Evolutionary conservation across 306 rosid genomes (phyloP).

Genomic region (Trifolium dubium): DNA sequence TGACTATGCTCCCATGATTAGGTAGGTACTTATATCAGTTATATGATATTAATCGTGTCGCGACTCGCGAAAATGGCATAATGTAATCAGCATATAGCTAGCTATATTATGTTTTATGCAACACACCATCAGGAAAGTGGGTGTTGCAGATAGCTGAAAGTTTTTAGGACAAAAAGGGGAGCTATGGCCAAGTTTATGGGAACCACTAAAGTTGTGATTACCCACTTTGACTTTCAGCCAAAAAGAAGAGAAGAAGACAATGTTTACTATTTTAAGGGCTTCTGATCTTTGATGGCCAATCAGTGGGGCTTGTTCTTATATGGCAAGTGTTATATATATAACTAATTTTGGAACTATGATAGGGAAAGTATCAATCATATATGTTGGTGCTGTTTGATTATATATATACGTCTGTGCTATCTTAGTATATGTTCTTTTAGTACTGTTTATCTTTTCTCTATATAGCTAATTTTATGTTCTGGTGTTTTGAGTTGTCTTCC

Average conservation of each 20-base stretch:
- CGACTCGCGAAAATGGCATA: constrained; percentile 42
- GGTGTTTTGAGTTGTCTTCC: constrained; percentile 41
- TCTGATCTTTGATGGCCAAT: constrained; percentile 52
- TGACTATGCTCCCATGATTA: constrained; percentile 54
- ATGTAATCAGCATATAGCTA: constrained; percentile 63
- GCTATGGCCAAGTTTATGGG: constrained; percentile 59
- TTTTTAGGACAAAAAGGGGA: constrained; percentile 46
- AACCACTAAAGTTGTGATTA: constrained; percentile 52
- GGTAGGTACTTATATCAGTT: constrained; percentile 40
- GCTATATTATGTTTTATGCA: constrained; percentile 54
- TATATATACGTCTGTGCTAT: constrained; percentile 54
- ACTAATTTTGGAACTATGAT: constrained; percentile 71
- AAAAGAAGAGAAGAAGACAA: constrained; percentile 55
- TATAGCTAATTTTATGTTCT: constrained; percentile 48
- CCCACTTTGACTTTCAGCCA: constrained; percentile 54
- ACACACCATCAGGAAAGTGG: constrained; percentile 45
- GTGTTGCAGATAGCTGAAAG: constrained; percentile 49
- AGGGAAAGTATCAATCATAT: constrained; percentile 61
- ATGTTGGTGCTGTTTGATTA: constrained; percentile 61
- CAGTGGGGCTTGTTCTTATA: constrained; percentile 50
- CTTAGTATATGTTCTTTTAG: constrained; percentile 49
- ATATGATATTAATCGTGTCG: constrained; percentile 43
- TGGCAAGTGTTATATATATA: constrained; percentile 62
- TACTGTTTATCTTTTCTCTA: constrained; percentile 45
- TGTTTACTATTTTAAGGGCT: constrained; percentile 46